These are phyloP conservation scores for Ophiostoma angusticollis DNA, from an alignment of 2,329 filamentous ascomycete species.

Conservation along the genomic window DNA sequence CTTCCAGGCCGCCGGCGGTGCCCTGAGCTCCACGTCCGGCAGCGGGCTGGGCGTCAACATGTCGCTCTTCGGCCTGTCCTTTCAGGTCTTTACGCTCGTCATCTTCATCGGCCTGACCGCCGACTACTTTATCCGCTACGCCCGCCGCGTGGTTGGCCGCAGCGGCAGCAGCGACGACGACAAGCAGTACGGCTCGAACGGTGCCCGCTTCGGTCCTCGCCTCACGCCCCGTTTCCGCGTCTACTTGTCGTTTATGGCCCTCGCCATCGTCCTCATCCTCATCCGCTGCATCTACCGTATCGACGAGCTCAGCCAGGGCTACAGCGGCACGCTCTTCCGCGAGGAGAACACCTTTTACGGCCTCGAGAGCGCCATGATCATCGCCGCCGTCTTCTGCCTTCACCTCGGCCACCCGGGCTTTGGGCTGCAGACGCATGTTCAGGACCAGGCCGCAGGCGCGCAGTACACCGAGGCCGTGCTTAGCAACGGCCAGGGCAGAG, in stretches of 20 bases:
- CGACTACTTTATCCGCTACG: conserved; percentile 34
- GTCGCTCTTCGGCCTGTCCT: conserved; percentile 41
- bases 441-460: too few relatives aligned
- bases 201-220: too few relatives aligned
- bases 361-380: conserved; percentile 32
- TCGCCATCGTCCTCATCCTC: conserved; percentile 47
- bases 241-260: conserved; percentile 38
- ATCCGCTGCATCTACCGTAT: conserved; percentile 44
- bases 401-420: conserved; percentile 12
- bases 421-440: conserved; percentile 12
- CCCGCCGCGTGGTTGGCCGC: conserved; percentile 3
- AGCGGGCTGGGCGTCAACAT: conserved; percentile 34
- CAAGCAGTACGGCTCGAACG: too few relatives aligned
- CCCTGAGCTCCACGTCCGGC: conserved; percentile 30
- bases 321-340: conserved; percentile 39
- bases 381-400: conserved; percentile 12
- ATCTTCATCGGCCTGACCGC: conserved; percentile 36
- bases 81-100: conserved; percentile 43
- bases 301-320: conserved; percentile 51
- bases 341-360: conserved; percentile 39
- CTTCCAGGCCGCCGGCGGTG: conserved; percentile 43
- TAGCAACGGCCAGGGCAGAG: too few relatives aligned
- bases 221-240: conserved; percentile 13
- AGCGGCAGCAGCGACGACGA: background rate
- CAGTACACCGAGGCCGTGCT: too few relatives aligned